phyloP scores from a whole-genome alignment of 768 basidiomycete species.

The Suillus occidentalis region DNA sequence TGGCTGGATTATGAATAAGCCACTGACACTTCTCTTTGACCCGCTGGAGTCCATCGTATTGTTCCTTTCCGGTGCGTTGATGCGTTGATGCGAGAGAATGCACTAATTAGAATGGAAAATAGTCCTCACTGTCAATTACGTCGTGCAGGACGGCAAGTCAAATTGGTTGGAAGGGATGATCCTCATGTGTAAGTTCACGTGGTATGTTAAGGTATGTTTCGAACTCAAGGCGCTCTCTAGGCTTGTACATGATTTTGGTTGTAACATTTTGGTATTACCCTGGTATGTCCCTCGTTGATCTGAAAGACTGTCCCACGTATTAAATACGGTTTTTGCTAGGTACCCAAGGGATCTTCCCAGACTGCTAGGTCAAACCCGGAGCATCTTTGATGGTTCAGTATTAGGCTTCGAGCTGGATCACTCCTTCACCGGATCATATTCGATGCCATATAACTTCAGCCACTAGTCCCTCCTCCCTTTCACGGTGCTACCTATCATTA shows the following conservation, averaged over 20 bases:
- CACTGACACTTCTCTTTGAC: slow-evolving; percentile 81
- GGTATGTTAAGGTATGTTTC: neutral
- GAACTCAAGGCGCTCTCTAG: slow-evolving; percentile 21
- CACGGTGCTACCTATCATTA: neutral
- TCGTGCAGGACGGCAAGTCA: slow-evolving; percentile 81
- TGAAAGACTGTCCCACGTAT: no score
- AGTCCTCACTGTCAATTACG: slow-evolving; percentile 85
- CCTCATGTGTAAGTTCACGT: slow-evolving; percentile 52
- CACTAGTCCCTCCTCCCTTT: neutral
- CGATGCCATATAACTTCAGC: neutral
- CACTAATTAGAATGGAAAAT: neutral
- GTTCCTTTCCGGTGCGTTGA: slow-evolving; percentile 21
- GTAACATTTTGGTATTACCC: slow-evolving; percentile 57
- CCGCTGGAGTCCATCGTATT: slow-evolving; percentile 66
- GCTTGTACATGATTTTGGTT: slow-evolving; percentile 58
- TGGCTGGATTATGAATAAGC: slow-evolving; percentile 80
- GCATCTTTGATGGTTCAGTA: neutral
- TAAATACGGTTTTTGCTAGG: neutral
- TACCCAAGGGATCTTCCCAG: neutral
- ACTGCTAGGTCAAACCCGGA: neutral
- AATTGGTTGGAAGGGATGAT: slow-evolving; percentile 91
- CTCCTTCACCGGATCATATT: neutral
- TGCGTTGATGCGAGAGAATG: neutral
- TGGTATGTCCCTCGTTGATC: slow-evolving; percentile 27
- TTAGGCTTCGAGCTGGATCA: neutral